These are phyloP conservation scores for Nakazawaea anatomiae DNA, from an alignment of 805 yeast species.

Conservation along the genomic window DNA sequence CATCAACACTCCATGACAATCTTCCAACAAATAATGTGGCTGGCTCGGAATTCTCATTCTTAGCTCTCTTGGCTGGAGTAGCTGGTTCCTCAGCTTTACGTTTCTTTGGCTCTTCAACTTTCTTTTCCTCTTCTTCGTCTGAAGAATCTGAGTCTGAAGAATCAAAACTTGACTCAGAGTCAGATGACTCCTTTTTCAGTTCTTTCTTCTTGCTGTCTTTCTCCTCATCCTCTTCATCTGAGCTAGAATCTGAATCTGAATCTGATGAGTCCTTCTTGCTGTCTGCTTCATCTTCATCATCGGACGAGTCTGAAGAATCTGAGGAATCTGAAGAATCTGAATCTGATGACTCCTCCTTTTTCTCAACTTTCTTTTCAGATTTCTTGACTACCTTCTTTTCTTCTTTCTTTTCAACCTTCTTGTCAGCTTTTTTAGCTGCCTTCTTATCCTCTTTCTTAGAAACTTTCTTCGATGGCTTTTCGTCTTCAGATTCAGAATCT, in stretches of 20 bases:
- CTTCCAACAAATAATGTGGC: slow-evolving; percentile 95
- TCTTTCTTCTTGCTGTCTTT: slow-evolving; percentile 4
- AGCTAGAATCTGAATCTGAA: slow-evolving; percentile 1
- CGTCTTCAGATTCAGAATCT: slow-evolving; percentile 10
- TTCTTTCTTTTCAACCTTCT: slow-evolving; percentile 14
- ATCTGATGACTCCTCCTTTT: slow-evolving; percentile 15
- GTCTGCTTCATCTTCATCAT: background rate
- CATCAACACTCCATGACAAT: slow-evolving; percentile 95
- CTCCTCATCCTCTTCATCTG: slow-evolving; percentile 6
- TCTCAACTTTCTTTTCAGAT: slow-evolving; percentile 12
- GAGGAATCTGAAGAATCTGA: slow-evolving; percentile 13
- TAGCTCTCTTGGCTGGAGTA: slow-evolving; percentile 45
- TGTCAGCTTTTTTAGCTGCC: background rate
- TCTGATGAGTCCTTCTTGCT: slow-evolving; percentile 11
- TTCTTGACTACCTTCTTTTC: slow-evolving; percentile 6
- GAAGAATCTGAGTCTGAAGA: background rate
- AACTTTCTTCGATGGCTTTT: background rate
- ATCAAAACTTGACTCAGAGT: slow-evolving; percentile 15
- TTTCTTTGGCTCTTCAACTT: slow-evolving; percentile 30
- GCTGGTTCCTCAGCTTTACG: slow-evolving; percentile 37
- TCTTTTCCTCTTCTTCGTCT: slow-evolving; percentile 28
- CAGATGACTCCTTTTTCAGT: background rate
- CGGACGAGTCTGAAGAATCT: slow-evolving; percentile 8
- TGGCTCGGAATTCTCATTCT: slow-evolving; percentile 45
- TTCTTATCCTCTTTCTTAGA: background rate